Evolutionary conservation across 2,329 filamentous ascomycete genomes (phyloP).

Genomic region (Thielaviopsis ethacetica): DNA sequence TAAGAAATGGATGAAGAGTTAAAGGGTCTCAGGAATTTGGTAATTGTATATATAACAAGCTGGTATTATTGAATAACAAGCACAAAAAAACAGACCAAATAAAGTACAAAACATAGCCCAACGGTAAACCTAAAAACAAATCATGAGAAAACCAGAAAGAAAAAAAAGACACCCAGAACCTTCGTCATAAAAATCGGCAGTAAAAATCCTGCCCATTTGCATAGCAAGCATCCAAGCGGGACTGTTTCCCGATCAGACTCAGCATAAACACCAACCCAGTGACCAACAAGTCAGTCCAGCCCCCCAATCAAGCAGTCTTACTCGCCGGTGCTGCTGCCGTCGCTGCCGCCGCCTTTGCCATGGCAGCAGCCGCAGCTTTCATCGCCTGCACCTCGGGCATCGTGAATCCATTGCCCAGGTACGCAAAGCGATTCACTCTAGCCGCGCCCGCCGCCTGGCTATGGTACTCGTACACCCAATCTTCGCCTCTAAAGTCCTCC

Average conservation of each 20-base stretch:
- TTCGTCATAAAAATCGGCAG: too few relatives aligned
- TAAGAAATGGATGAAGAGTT: slow-evolving; percentile 4
- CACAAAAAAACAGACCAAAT: not conserved
- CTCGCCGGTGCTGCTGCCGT: not conserved
- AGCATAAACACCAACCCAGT: not conserved
- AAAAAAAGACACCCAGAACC: too few relatives aligned
- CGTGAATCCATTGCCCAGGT: slow-evolving; percentile 37
- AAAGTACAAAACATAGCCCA: not conserved
- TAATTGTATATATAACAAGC: not conserved
- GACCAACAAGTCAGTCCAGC: not conserved
- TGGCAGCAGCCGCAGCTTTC: slow-evolving; percentile 4
- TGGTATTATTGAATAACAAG: not conserved
- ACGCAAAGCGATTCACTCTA: slow-evolving; percentile 29
- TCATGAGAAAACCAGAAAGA: too few relatives aligned
- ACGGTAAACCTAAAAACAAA: not conserved
- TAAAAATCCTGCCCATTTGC: too few relatives aligned
- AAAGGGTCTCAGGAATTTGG: not conserved
- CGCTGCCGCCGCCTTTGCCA: not conserved
- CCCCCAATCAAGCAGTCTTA: not conserved
- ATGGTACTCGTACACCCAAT: slow-evolving; percentile 35
- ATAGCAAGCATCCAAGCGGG: too few relatives aligned
- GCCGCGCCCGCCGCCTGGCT: slow-evolving; percentile 1
- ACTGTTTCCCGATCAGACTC: not conserved
- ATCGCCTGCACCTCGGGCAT: slow-evolving; percentile 22
- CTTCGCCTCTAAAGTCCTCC: slow-evolving; percentile 31